Conservation (phyloP, 805 yeast species). For the Teunomyces stri region DNA sequence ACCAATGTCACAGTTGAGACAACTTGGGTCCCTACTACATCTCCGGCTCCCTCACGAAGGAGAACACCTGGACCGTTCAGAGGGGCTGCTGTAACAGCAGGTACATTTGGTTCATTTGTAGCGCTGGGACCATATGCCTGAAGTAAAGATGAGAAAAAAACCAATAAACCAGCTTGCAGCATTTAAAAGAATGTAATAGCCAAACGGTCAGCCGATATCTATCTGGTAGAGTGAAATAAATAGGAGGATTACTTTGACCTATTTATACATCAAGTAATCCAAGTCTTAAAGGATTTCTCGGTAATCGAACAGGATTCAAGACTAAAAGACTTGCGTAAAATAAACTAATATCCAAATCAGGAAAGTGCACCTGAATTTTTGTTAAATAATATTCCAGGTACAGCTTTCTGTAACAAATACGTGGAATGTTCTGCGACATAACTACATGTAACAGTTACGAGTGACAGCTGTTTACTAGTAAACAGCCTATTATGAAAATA, state of each 20-base stretch:
- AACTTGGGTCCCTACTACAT: background rate
- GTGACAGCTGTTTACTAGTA: no score
- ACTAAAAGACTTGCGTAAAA: background rate
- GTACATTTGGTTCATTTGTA: background rate
- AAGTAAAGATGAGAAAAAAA: background rate
- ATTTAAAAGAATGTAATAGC: background rate
- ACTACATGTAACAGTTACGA: background rate
- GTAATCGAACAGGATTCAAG: background rate
- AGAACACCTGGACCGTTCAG: background rate
- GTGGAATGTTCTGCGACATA: background rate
- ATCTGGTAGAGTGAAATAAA: background rate
- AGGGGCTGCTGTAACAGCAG: background rate
- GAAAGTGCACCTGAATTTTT: background rate
- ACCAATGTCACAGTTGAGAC: background rate
- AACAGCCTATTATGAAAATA: background rate
- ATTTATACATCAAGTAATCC: background rate
- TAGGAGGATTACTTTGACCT: background rate
- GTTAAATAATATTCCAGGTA: background rate
- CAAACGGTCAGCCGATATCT: background rate
- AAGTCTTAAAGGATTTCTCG: background rate
- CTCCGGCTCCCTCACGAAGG: background rate
- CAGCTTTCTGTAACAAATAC: background rate
- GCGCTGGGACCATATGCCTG: background rate
- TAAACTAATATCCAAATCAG: background rate
- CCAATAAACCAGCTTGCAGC: slow-evolving; percentile 1